A percentile compares a stretch with the other conserved stretches of the same genome.
Conservation (phyloP, 1,284 basidiomycete genomes). For the Rhodotorula sp. region DNA sequence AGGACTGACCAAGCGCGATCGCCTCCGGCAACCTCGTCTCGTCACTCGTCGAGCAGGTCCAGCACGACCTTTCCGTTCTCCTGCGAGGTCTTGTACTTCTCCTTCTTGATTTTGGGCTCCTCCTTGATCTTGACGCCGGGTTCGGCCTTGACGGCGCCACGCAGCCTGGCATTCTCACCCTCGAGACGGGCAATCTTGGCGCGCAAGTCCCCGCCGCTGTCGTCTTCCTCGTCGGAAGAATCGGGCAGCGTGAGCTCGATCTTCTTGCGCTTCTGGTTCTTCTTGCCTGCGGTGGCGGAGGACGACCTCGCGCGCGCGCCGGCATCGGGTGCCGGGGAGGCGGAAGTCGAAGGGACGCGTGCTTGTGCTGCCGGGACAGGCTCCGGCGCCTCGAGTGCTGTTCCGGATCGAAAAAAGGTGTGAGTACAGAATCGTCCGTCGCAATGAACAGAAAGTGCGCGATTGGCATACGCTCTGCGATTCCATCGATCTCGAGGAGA, state of each 20-base stretch:
- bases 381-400: not conserved
- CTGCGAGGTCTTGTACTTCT: conserved; percentile 8
- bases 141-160: not conserved
- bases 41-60: conserved; percentile 12
- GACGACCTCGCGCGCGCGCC: not conserved
- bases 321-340: not conserved
- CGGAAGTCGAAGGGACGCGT: not conserved
- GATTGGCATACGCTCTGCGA: conserved; percentile 10
- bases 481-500: conserved; percentile 23
- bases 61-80: conserved; percentile 10
- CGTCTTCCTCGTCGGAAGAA: conserved; percentile 12
- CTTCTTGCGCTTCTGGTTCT: conserved; percentile 11
- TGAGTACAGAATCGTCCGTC: not conserved
- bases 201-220: not conserved
- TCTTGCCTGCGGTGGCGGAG: not conserved
- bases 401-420: no score
- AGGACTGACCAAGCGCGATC: no score
- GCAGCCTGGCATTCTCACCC: conserved; percentile 3
- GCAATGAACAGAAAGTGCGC: not conserved
- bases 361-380: not conserved
- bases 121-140: not conserved
- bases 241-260: conserved; percentile 12
- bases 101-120: not conserved
- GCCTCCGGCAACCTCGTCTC: no score
- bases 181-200: conserved; percentile 10